Evolutionary conservation across 345 rosid species (phyloP).

Genomic region (Pugionium dolabratum): DNA sequence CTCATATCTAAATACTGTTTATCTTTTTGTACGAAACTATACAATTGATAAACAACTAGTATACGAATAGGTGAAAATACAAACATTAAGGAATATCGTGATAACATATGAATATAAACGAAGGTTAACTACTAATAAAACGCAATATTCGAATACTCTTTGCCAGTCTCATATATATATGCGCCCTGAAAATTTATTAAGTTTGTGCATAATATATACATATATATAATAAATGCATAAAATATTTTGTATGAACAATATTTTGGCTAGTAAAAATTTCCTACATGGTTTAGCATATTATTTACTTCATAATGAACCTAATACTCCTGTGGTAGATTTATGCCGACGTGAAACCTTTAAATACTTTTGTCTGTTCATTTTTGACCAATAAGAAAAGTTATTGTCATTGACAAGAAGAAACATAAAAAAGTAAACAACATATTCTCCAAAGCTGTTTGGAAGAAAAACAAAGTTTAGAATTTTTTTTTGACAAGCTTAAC

Average conservation of each 20-base stretch:
- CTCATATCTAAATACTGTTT: no score
- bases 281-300: not conserved
- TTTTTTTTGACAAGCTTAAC: no score
- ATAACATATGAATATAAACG: not conserved
- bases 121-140: not conserved
- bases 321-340: not conserved
- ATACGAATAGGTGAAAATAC: not conserved
- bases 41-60: no score
- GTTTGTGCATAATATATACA: not conserved
- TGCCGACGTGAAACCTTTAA: slow-evolving; percentile 18
- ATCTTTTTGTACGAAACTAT: not conserved
- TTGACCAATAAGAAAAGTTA: slow-evolving; percentile 4
- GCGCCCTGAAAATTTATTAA: not conserved
- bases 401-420: slow-evolving; percentile 29
- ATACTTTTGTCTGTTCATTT: slow-evolving; percentile 6
- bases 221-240: no score
- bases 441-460: no score
- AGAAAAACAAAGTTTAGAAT: no score
- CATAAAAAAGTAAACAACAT: not conserved
- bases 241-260: not conserved
- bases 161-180: no score
- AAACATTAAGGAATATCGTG: not conserved
- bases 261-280: not conserved
- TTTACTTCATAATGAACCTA: slow-evolving; percentile 3
- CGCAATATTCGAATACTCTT: no score